phyloP scores from a whole-genome alignment of 371 early-diverging fungal genomes.

The Mucor lusitanicus region DNA sequence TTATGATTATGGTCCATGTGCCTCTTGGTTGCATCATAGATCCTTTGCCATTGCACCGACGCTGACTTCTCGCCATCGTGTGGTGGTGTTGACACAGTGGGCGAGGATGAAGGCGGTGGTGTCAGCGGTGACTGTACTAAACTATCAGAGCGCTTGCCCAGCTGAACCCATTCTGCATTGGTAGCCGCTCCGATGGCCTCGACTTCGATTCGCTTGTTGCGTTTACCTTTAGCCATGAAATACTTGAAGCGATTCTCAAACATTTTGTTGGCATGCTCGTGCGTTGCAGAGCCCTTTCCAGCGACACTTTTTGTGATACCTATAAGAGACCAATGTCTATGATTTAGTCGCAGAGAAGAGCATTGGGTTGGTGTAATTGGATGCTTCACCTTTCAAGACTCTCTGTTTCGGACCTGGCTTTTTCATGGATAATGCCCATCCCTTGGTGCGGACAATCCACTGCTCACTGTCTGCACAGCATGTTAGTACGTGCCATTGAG shows the following conservation, averaged over 20 bases:
- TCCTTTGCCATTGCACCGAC: neutral
- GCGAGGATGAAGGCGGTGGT: neutral
- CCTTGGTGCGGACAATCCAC: constrained; percentile 39
- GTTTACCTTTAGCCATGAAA: constrained; percentile 41
- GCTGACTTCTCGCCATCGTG: too few relatives aligned
- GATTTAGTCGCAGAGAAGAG: neutral
- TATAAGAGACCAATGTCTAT: neutral
- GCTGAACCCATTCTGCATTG: neutral
- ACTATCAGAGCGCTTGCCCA: neutral
- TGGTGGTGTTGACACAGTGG: too few relatives aligned
- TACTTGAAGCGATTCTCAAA: constrained; percentile 47
- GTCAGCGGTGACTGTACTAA: neutral
- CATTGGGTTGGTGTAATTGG: neutral
- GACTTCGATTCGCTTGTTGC: constrained; percentile 31
- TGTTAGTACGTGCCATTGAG: neutral
- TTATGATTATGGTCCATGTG: neutral
- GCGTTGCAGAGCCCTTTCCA: constrained; percentile 22
- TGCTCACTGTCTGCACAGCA: constrained; percentile 12
- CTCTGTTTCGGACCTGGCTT: constrained; percentile 21
- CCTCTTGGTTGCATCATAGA: neutral
- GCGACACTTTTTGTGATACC: constrained; percentile 37
- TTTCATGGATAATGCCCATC: constrained; percentile 37
- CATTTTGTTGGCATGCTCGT: constrained; percentile 13
- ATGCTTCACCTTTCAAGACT: constrained; percentile 29
- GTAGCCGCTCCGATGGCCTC: constrained; percentile 22